Evolutionary conservation across 805 yeast species (phyloP), one percentile per base, ranked within the genome.

Genomic region (Candida rishiriensis): DNA sequence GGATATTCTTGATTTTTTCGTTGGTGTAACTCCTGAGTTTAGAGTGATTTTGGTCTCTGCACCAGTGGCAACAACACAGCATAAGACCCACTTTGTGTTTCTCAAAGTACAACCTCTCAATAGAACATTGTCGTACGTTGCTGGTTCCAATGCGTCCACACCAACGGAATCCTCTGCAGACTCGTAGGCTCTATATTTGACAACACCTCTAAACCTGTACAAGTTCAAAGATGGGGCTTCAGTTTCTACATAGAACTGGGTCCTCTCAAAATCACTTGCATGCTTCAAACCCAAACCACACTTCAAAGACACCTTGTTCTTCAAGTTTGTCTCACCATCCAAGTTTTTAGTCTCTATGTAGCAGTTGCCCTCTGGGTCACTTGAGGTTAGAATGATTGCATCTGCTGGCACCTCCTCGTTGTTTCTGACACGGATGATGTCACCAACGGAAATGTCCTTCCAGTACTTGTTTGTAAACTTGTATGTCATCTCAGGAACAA

Each of bases 381-480:
- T 78, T 2, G 89, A 73, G 5, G 88, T 71, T 8, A 85, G 57
- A 30, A 85, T 61, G 38, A 84, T 69, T 12, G 81, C 61, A 63
- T 85, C 95, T 1, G 91, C 89, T 1, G 95, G 95, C 7, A 84
- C 73, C 65, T 85, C 91, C 57, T 85, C 93, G 57, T 85, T 81
- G 51, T 79, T 78, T 49, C 82, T 77, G 21, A 85, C 72, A 55
- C 90, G 70, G 21, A 85, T 73, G 39, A 85, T 69, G 54, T 85
- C 90, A 50, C 95, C 95, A 21, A 85, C 89, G 36, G 68, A 64
- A 31, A 85, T 76, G 53, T 76, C 78, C 61, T 84, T 84, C 93
- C 93, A 85, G 45, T 56, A 59, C 13, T 48, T 49, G 18, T 54
- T 56, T 18, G 47, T 47, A 34, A 63, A 63, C 32, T 54, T 53